phyloP scores from a whole-genome alignment of 2,329 filamentous ascomycete genomes.

The Fusarium armeniacum region DNA sequence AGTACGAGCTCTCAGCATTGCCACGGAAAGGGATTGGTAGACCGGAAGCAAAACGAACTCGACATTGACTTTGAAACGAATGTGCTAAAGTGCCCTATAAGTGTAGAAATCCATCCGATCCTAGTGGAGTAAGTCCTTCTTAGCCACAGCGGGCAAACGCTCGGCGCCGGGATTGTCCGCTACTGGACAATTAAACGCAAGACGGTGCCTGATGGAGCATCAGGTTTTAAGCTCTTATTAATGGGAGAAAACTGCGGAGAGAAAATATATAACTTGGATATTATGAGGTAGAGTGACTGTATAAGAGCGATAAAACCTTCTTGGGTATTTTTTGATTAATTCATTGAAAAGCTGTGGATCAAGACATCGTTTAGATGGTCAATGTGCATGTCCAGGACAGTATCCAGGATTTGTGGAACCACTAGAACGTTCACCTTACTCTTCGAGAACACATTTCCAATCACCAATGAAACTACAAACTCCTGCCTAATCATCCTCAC shows the following conservation, averaged over 20 bases:
- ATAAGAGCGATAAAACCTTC: neutral
- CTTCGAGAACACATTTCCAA: slow-evolving; percentile 43
- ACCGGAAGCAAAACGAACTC: slow-evolving; percentile 35
- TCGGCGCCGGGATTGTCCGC: slow-evolving; percentile 46
- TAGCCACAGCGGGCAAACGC: slow-evolving; percentile 34
- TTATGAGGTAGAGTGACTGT: neutral
- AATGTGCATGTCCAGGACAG: slow-evolving; percentile 4
- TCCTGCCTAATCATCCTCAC: slow-evolving; percentile 16
- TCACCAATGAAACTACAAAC: slow-evolving; percentile 29
- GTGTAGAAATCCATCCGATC: slow-evolving; percentile 20
- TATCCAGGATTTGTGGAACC: slow-evolving; percentile 38
- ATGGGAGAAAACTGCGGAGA: neutral
- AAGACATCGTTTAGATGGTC: slow-evolving; percentile 1
- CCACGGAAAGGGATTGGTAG: slow-evolving; percentile 45
- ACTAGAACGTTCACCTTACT: slow-evolving; percentile 12
- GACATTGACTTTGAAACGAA: slow-evolving; percentile 42
- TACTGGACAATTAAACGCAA: neutral
- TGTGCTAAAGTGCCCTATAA: slow-evolving; percentile 28
- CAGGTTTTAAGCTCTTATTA: slow-evolving; percentile 1
- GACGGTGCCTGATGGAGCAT: neutral
- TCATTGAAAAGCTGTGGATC: neutral
- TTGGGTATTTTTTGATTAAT: neutral
- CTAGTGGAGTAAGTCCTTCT: slow-evolving; percentile 35
- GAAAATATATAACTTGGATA: slow-evolving; percentile 11
- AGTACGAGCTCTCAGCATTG: slow-evolving; percentile 61